These are phyloP conservation scores for Delitschia confertaspora DNA, from an alignment of 495 filamentous ascomycete genomes.

Conservation along the genomic window DNA sequence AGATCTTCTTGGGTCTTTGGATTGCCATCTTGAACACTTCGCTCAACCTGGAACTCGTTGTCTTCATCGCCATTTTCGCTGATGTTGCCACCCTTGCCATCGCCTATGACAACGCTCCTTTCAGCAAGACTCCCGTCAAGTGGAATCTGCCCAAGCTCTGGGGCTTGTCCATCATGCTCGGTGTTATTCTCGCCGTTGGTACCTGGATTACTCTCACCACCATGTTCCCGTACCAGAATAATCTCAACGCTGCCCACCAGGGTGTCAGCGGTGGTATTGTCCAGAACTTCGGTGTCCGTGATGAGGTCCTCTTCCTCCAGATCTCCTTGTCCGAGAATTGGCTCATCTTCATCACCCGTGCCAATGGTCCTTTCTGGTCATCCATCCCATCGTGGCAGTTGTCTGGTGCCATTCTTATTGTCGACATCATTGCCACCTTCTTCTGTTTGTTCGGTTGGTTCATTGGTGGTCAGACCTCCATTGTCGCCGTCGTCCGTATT, in stretches of 20 bases:
- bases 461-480: constrained; percentile 54
- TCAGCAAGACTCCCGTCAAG: constrained; percentile 77
- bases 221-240: constrained; percentile 31
- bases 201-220: constrained; percentile 58
- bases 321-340: constrained; percentile 90
- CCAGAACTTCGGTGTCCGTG: constrained; percentile 73
- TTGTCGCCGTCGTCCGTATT: constrained; percentile 72
- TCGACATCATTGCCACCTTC: constrained; percentile 73
- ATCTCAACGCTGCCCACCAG: constrained; percentile 25
- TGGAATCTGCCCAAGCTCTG: constrained; percentile 91
- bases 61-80: constrained; percentile 91
- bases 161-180: constrained; percentile 80
- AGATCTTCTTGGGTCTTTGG: constrained; percentile 84
- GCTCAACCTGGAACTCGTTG: constrained; percentile 75
- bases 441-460: constrained; percentile 82
- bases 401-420: constrained; percentile 60
- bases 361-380: constrained; percentile 78
- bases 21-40: constrained; percentile 77
- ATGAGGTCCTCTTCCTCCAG: constrained; percentile 79
- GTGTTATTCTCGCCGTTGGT: constrained; percentile 67
- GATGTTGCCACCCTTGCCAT: constrained; percentile 90
- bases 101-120: constrained; percentile 88
- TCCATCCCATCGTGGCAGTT: constrained; percentile 78
- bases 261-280: constrained; percentile 63
- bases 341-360: constrained; percentile 93